Conservation (phyloP, 2,329 filamentous ascomycete species). For the Ilyonectria mors-panacis region DNA sequence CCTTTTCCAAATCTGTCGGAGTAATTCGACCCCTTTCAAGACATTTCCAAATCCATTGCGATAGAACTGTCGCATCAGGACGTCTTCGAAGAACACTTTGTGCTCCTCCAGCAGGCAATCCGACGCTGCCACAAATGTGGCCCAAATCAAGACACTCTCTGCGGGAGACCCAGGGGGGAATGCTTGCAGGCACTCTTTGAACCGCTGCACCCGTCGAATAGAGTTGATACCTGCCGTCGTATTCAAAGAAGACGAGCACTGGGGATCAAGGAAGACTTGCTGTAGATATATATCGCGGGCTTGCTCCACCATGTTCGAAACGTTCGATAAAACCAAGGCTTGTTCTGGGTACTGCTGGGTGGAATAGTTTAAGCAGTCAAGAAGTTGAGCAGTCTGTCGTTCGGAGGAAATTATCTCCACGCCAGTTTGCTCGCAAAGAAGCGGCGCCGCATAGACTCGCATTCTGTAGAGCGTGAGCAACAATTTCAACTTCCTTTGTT, state of each 20-base stretch:
- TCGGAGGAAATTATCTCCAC: conserved; percentile 44
- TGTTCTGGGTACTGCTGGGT: conserved; percentile 82
- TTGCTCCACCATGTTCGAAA: conserved; percentile 88
- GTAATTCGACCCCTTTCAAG: conserved; percentile 38
- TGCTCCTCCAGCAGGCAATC: conserved; percentile 46
- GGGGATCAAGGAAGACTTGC: conserved; percentile 63
- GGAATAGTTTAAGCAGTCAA: conserved; percentile 43
- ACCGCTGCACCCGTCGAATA: conserved; percentile 41
- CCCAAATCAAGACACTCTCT: conserved; percentile 48
- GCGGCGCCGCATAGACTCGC: conserved; percentile 44
- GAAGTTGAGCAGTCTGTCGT: conserved; percentile 36
- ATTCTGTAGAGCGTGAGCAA: conserved; percentile 49
- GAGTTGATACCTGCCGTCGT: conserved; percentile 25
- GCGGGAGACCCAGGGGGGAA: conserved; percentile 40
- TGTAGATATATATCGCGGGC: conserved; percentile 88
- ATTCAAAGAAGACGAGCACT: conserved; percentile 27
- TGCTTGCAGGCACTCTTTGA: conserved; percentile 42
- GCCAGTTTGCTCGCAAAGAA: conserved; percentile 44
- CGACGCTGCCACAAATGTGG: conserved; percentile 46
- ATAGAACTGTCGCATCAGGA: conserved; percentile 34
- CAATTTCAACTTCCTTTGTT: not conserved
- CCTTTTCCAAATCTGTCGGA: conserved; percentile 44
- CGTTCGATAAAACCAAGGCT: conserved; percentile 78
- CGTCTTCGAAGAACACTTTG: conserved; percentile 41
- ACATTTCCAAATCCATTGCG: conserved; percentile 47